phyloP scores from a whole-genome alignment of 2,329 filamentous ascomycete species.

The Cercospora beticola region DNA sequence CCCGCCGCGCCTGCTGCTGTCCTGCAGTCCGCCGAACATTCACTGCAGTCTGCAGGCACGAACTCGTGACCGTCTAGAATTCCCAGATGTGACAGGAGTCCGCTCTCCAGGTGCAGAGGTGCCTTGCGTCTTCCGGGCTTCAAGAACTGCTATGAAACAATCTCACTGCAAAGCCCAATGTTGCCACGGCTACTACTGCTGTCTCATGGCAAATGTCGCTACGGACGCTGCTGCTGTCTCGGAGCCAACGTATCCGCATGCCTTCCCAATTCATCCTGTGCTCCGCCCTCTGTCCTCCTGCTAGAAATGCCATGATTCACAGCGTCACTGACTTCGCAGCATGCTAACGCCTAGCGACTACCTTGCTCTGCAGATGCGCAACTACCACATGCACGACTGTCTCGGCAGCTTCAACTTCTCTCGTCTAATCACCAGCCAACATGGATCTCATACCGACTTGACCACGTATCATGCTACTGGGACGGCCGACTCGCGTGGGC shows the following conservation, averaged over 20 bases:
- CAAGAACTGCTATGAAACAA: neutral
- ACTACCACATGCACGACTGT: neutral
- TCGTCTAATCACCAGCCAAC: neutral
- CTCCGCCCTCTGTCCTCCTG: neutral
- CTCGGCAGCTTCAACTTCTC: neutral
- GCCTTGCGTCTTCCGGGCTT: neutral
- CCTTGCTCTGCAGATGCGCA: neutral
- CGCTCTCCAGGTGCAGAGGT: neutral
- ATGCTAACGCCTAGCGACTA: neutral
- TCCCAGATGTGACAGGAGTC: neutral
- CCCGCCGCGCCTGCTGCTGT: neutral
- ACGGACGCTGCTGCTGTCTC: neutral
- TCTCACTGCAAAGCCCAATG: neutral
- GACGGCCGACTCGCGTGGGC: slow-evolving; percentile 31
- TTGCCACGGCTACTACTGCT: neutral
- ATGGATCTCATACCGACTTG: neutral
- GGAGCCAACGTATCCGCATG: neutral
- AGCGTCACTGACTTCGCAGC: neutral
- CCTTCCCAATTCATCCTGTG: neutral
- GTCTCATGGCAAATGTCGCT: neutral
- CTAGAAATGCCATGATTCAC: neutral
- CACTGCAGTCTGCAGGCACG: neutral
- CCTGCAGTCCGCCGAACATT: neutral
- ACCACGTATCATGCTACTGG: slow-evolving; percentile 32
- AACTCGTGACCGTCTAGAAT: neutral